phyloP scores from a whole-genome alignment of 352 stramenopile genomes.

The Halophytophthora polymorphica region DNA sequence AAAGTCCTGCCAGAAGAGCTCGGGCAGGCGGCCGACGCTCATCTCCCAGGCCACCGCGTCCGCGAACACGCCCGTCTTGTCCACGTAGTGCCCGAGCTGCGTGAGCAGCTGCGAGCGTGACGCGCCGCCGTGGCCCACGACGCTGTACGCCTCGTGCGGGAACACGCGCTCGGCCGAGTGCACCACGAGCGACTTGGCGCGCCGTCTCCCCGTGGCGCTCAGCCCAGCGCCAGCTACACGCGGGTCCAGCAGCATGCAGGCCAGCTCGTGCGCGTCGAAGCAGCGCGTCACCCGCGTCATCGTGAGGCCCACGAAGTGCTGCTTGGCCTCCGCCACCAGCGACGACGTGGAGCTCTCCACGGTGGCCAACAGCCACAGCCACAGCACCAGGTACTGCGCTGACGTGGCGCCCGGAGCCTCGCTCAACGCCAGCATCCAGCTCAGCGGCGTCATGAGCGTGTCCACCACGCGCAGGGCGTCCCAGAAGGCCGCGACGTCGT shows the following conservation, averaged over 20 bases:
- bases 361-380: constrained; percentile 39
- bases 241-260: constrained; percentile 45
- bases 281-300: constrained; percentile 12
- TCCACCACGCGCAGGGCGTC: constrained; percentile 27
- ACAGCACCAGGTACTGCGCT: constrained; percentile 43
- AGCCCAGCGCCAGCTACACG: constrained; percentile 37
- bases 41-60: constrained; percentile 52
- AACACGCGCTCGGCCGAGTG: constrained; percentile 29
- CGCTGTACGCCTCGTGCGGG: constrained; percentile 14
- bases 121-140: background rate
- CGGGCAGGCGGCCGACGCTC: constrained; percentile 29
- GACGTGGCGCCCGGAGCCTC: constrained; percentile 30
- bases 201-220: constrained; percentile 36
- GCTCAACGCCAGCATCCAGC: constrained; percentile 41
- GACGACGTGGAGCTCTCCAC: constrained; percentile 8
- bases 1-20: constrained; percentile 52
- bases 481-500: constrained; percentile 29
- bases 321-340: constrained; percentile 15
- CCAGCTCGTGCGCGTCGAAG: constrained; percentile 37
- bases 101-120: constrained; percentile 25
- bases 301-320: constrained; percentile 4
- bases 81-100: constrained; percentile 36
- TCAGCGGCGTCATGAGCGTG: constrained; percentile 37
- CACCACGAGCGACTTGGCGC: constrained; percentile 44
- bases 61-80: constrained; percentile 33